Conservation (phyloP, 2,329 filamentous ascomycete genomes). For the Aspergillus tanneri region DNA sequence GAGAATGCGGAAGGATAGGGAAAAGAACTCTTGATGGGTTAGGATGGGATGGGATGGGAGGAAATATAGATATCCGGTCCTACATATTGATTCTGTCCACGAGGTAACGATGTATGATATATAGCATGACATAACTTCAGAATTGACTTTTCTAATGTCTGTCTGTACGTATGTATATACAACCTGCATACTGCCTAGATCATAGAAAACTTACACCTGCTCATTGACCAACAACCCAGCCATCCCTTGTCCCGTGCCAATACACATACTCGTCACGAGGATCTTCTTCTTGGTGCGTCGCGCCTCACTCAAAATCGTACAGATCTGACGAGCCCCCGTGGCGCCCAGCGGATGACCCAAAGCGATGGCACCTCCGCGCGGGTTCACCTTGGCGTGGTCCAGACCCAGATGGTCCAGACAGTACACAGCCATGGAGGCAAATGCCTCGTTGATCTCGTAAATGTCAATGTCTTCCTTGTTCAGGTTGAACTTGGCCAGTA, state of each 20-base stretch:
- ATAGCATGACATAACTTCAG: neutral
- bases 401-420: constrained; percentile 68
- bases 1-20: constrained; percentile 54
- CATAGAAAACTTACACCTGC: constrained; percentile 42
- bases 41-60: too few species aligned
- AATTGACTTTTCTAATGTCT: too few species aligned
- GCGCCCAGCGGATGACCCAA: constrained; percentile 88
- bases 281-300: constrained; percentile 86
- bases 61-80: too few species aligned
- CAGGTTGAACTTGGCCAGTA: constrained; percentile 76
- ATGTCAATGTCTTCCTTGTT: constrained; percentile 81
- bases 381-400: constrained; percentile 76
- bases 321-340: constrained; percentile 85
- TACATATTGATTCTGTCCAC: too few species aligned
- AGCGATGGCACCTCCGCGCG: constrained; percentile 89
- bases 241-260: constrained; percentile 67
- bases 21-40: constrained; percentile 37
- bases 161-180: too few species aligned
- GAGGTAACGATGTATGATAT: constrained; percentile 9
- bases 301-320: constrained; percentile 84
- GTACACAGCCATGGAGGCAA: constrained; percentile 97
- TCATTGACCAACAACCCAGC: constrained; percentile 66
- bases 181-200: too few species aligned
- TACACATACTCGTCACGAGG: constrained; percentile 87
- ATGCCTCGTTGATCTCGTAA: constrained; percentile 95